A percentile compares a stretch with the other conserved stretches of the same genome.
phyloP scores from a whole-genome alignment of 257 asterid genomes.

The Solanum tacnaense region DNA sequence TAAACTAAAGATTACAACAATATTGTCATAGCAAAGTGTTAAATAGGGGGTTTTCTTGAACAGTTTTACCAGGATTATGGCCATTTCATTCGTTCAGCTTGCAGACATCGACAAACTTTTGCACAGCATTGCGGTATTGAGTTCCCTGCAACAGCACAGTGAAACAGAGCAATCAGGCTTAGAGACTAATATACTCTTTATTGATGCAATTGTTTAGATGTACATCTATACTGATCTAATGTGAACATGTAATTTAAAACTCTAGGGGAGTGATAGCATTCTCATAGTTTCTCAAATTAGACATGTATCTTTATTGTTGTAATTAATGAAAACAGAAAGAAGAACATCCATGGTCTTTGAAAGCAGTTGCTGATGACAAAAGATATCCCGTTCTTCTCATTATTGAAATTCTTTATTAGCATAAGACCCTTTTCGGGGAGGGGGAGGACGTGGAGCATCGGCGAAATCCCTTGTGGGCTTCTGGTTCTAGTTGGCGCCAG shows the following conservation, averaged over 20 bases:
- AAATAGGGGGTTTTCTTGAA: background rate
- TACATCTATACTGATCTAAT: background rate
- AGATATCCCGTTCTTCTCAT: background rate
- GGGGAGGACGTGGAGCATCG: background rate
- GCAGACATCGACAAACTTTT: constrained; percentile 81
- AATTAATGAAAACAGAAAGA: background rate
- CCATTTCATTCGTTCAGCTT: constrained; percentile 49
- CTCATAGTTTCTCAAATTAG: background rate
- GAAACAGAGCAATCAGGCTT: background rate
- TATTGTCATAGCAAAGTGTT: background rate
- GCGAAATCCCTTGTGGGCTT: background rate
- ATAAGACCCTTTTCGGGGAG: background rate
- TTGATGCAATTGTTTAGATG: background rate
- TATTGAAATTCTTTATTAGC: background rate
- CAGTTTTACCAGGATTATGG: background rate
- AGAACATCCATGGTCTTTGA: background rate
- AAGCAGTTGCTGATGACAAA: background rate
- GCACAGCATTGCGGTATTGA: constrained; percentile 85
- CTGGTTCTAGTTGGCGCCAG: background rate
- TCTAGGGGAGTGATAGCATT: background rate
- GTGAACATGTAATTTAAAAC: background rate
- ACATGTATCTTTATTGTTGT: background rate
- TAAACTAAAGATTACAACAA: background rate
- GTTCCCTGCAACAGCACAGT: constrained; percentile 54
- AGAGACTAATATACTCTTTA: background rate